A percentile compares a stretch with the other conserved stretches of the same genome.
Evolutionary conservation across 202 grass and related monocot genomes (phyloP).

Genomic region (Elaeis oleifera): DNA sequence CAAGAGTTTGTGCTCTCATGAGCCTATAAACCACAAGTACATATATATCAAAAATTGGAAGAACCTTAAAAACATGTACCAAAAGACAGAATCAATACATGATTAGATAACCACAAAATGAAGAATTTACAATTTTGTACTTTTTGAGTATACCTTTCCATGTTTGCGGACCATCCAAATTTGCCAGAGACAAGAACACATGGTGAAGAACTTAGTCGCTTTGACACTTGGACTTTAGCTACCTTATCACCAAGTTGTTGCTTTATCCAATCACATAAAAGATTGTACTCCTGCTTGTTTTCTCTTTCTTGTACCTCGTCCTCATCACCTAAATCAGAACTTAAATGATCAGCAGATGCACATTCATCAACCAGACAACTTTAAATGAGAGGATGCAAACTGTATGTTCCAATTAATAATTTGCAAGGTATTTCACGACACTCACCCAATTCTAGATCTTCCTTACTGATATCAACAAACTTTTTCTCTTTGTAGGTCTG

Average conservation of each 20-base stretch:
- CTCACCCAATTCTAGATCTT: slow-evolving; percentile 79
- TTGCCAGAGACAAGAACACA: slow-evolving; percentile 97
- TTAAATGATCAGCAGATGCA: not conserved
- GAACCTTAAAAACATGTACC: too few relatives aligned
- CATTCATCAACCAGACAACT: too few relatives aligned
- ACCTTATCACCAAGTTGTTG: slow-evolving; percentile 72
- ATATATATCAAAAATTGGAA: too few relatives aligned
- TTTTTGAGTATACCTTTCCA: slow-evolving; percentile 53
- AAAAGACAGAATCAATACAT: too few relatives aligned
- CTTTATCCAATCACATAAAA: slow-evolving; percentile 96
- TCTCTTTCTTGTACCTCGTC: slow-evolving; percentile 83
- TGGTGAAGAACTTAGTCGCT: slow-evolving; percentile 84
- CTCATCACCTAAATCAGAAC: slow-evolving; percentile 57
- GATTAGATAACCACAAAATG: not conserved
- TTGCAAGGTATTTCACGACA: slow-evolving; percentile 14
- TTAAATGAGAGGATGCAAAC: too few relatives aligned
- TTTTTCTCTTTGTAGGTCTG: slow-evolving; percentile 91
- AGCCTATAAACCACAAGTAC: slow-evolving; percentile 37
- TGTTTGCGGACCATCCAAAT: slow-evolving; percentile 98
- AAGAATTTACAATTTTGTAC: not conserved
- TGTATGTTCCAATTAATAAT: too few relatives aligned
- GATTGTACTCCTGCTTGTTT: slow-evolving; percentile 77
- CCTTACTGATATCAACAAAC: slow-evolving; percentile 95
- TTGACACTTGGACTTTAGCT: slow-evolving; percentile 78
- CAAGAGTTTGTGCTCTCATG: slow-evolving; percentile 88